Evolutionary conservation across 257 asterid species (phyloP).

Genomic region (Ajuga chamaepitys): DNA sequence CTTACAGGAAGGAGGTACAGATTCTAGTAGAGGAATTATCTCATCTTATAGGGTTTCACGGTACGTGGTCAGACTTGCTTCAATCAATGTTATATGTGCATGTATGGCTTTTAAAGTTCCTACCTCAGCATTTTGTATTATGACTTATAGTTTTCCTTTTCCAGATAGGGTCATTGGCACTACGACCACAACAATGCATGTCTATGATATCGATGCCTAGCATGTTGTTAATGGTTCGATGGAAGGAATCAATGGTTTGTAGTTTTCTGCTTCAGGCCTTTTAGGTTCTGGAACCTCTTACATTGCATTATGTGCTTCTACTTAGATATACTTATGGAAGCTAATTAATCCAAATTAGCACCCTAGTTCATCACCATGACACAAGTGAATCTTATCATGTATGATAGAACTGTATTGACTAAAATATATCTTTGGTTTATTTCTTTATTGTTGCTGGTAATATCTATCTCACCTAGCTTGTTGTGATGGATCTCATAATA

Average conservation of each 20-base stretch:
- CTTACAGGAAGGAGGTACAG: too few relatives aligned
- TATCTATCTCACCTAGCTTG: not conserved
- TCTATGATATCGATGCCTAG: constrained; percentile 92
- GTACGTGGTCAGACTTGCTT: too few relatives aligned
- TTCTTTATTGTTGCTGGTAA: not conserved
- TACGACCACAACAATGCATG: constrained; percentile 96
- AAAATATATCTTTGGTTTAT: constrained; percentile 2
- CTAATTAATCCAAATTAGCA: constrained; percentile 6
- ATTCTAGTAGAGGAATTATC: too few relatives aligned
- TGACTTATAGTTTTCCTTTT: too few relatives aligned
- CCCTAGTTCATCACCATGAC: not conserved
- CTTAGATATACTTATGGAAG: constrained; percentile 3
- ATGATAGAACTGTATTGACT: not conserved
- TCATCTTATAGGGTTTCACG: too few relatives aligned
- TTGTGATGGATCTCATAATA: not conserved
- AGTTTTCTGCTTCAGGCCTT: constrained; percentile 9
- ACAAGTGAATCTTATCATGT: constrained; percentile 4
- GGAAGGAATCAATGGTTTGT: constrained; percentile 93
- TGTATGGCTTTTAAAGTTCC: too few relatives aligned
- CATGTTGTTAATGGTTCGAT: constrained; percentile 84
- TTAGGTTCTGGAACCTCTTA: constrained; percentile 7
- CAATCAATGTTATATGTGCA: too few relatives aligned
- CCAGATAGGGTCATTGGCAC: constrained; percentile 99
- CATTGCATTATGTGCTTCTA: not conserved
- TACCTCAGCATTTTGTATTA: too few relatives aligned